These are phyloP conservation scores for Fomitopsis betulina DNA, from an alignment of 1,284 basidiomycete species.

Conservation along the genomic window DNA sequence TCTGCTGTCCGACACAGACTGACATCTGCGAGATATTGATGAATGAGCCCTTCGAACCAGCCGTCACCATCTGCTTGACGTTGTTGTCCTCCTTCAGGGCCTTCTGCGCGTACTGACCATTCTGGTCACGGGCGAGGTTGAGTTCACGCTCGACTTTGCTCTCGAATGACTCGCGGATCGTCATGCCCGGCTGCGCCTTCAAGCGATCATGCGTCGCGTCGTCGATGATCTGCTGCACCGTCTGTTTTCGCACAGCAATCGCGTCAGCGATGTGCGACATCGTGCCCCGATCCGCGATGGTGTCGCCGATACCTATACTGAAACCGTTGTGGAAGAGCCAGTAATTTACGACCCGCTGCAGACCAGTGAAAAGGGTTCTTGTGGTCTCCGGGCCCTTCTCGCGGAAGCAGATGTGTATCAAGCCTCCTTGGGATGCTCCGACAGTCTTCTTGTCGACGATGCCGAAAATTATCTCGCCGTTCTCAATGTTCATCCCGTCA, in stretches of 20 bases:
- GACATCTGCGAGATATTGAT: conserved; percentile 99
- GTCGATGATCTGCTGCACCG: conserved; percentile 70
- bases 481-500: conserved; percentile 95
- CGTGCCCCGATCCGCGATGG: conserved; percentile 88
- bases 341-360: conserved; percentile 95
- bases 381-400: conserved; percentile 96
- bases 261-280: conserved; percentile 85
- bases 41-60: conserved; percentile 97
- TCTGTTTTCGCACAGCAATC: conserved; percentile 79
- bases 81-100: conserved; percentile 98
- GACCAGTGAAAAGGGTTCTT: conserved; percentile 89
- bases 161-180: conserved; percentile 98
- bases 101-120: conserved; percentile 94
- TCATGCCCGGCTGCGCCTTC: conserved; percentile 94
- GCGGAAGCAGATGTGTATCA: conserved; percentile 96
- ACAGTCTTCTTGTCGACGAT: conserved; percentile 99
- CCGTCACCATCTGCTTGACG: conserved; percentile 99
- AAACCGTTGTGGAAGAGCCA: conserved; percentile 99
- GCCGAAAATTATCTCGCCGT: conserved; percentile 95
- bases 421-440: conserved; percentile 90
- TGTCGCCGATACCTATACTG: conserved; percentile 98
- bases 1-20: conserved; percentile 98
- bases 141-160: conserved; percentile 88
- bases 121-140: conserved; percentile 93
- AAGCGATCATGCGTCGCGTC: conserved; percentile 81